phyloP scores from a whole-genome alignment of 139 green algal genomes.

The Haematococcus sp. region DNA sequence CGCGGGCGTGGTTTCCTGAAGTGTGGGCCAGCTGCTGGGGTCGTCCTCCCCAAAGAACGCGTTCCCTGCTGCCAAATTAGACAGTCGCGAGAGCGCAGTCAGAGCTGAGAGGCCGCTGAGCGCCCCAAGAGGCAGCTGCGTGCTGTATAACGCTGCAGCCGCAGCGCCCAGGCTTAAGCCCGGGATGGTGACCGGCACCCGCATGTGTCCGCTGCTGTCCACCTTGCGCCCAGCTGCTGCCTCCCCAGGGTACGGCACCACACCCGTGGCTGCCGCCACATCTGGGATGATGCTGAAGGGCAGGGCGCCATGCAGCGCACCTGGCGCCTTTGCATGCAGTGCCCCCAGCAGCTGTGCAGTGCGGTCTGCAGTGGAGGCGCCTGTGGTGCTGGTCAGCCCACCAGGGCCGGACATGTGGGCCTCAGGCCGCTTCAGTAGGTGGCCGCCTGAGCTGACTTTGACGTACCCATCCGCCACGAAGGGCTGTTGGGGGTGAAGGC shows the following conservation, averaged over 20 bases:
- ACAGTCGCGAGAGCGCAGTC: no score
- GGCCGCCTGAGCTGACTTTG: no score
- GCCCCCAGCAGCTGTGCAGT: slow-evolving; percentile 2
- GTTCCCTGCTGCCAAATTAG: no score
- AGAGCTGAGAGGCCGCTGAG: no score
- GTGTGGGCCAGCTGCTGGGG: not conserved
- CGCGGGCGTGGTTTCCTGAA: not conserved
- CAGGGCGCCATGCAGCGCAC: not conserved
- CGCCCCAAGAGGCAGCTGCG: no score
- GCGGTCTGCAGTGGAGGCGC: not conserved
- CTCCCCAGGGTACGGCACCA: not conserved
- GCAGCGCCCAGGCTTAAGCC: no score
- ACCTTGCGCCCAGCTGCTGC: not conserved
- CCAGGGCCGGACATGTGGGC: no score
- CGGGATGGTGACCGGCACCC: no score
- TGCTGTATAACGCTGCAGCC: no score
- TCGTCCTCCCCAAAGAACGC: not conserved
- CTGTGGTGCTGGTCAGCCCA: not conserved
- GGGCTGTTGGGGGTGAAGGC: no score
- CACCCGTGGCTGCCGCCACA: not conserved
- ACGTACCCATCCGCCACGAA: no score
- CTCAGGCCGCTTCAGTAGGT: no score
- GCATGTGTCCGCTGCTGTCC: not conserved
- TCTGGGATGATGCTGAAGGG: not conserved
- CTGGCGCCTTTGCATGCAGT: not conserved